Evolutionary conservation across 1,284 basidiomycete species (phyloP).

Genomic region (Trametes pubescens): DNA sequence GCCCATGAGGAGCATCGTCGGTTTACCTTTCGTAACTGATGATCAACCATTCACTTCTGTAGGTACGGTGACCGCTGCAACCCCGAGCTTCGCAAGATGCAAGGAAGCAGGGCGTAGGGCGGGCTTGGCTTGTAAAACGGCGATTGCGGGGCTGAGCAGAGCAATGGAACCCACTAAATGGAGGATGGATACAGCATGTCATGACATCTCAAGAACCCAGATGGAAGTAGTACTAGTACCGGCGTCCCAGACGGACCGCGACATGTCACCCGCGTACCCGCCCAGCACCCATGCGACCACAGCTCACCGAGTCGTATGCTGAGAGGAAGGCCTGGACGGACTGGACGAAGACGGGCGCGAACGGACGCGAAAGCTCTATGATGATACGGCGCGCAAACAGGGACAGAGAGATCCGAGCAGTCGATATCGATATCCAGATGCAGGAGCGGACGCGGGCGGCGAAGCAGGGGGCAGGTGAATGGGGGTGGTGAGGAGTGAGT

Average conservation of each 20-base stretch:
- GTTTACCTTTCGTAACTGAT: too few species aligned
- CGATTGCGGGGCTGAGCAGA: not conserved
- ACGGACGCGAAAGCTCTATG: not conserved
- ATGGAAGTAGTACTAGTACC: not conserved
- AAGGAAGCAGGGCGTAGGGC: too few species aligned
- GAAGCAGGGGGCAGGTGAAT: not conserved
- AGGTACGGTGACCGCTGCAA: too few species aligned
- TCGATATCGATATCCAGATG: not conserved
- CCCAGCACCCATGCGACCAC: not conserved
- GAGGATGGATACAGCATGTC: conserved; percentile 25
- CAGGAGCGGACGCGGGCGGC: not conserved
- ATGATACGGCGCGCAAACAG: not conserved
- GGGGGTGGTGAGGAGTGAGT: not conserved
- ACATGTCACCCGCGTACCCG: not conserved
- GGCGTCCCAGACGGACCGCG: not conserved
- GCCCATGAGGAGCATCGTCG: too few species aligned
- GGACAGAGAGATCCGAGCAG: not conserved
- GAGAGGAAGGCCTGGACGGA: not conserved
- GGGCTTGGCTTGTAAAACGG: too few species aligned
- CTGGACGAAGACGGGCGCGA: not conserved
- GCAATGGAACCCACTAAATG: not conserved
- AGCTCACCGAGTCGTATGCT: not conserved
- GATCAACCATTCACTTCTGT: too few species aligned
- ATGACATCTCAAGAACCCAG: conserved; percentile 14
- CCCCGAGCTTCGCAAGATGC: too few species aligned